Percentiles rank a stretch among this genome's conserved stretches.
phyloP scores from a whole-genome alignment of 2,329 filamentous ascomycete species.

The Eurotiales sp. region DNA sequence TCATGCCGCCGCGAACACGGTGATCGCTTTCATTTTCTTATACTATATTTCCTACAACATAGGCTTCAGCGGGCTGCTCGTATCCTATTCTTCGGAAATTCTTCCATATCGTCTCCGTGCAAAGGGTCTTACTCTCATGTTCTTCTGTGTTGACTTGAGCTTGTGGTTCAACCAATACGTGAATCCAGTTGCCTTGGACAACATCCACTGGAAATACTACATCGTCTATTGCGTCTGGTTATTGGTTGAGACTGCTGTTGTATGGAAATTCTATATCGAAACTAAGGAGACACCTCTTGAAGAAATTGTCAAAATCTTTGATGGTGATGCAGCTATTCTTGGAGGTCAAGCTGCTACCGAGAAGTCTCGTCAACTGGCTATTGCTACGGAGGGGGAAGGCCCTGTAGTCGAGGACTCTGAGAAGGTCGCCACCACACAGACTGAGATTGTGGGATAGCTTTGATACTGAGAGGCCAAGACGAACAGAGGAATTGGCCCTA shows the following conservation, averaged over 20 bases:
- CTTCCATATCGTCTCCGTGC: conserved; percentile 37
- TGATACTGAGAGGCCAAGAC: no score
- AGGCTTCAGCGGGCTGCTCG: conserved; percentile 25
- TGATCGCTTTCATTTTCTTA: conserved; percentile 25
- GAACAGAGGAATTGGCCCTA: no score
- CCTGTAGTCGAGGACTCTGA: neutral
- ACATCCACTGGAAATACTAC: conserved; percentile 13
- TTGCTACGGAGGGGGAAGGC: neutral
- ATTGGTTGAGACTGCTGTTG: conserved; percentile 24
- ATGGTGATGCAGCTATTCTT: conserved; percentile 15
- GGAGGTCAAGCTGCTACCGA: conserved; percentile 4
- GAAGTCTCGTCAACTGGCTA: conserved; percentile 1
- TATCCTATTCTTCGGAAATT: conserved; percentile 27
- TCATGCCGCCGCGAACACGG: conserved; percentile 25
- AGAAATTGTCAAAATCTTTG: conserved; percentile 20
- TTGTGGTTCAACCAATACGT: conserved; percentile 26
- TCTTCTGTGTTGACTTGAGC: conserved; percentile 24
- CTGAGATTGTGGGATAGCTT: neutral
- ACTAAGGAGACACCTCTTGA: conserved; percentile 33
- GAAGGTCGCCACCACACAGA: conserved; percentile 2
- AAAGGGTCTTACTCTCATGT: conserved; percentile 30
- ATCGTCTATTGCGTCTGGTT: conserved; percentile 27
- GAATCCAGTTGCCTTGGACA: conserved; percentile 7
- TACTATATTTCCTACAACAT: conserved; percentile 30
- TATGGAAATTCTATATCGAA: conserved; percentile 30